Evolutionary conservation across 768 basidiomycete species (phyloP).

Genomic region (Mycena belliarum): DNA sequence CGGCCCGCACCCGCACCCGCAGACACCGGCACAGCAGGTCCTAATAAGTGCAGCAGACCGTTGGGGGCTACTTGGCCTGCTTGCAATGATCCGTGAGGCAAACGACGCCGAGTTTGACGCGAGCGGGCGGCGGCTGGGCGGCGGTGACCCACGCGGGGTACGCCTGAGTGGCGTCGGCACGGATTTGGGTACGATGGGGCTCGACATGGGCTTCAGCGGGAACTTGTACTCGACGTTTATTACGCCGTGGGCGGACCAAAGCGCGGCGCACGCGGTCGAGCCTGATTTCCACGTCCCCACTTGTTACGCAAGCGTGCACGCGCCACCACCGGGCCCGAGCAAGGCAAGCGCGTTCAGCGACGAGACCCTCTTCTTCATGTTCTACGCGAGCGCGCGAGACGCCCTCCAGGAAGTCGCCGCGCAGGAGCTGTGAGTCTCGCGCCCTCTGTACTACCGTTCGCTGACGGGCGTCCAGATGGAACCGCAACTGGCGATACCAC

Average conservation of each 20-base stretch:
- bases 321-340: conserved; percentile 77
- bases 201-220: conserved; percentile 86
- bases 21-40: conserved; percentile 92
- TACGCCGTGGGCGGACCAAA: conserved; percentile 94
- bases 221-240: conserved; percentile 91
- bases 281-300: conserved; percentile 89
- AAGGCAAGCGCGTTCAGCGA: conserved; percentile 89
- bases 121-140: conserved; percentile 1
- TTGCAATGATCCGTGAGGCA: conserved; percentile 85
- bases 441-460: neutral
- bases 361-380: conserved; percentile 97
- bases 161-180: conserved; percentile 81
- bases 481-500: conserved; percentile 96
- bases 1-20: conserved; percentile 36
- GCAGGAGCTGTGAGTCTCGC: conserved; percentile 81
- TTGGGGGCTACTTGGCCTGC: conserved; percentile 87
- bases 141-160: conserved; percentile 11
- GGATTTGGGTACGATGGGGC: conserved; percentile 87
- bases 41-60: conserved; percentile 90
- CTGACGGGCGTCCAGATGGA: conserved; percentile 56
- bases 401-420: conserved; percentile 93
- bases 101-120: conserved; percentile 70
- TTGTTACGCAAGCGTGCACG: conserved; percentile 87
- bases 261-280: conserved; percentile 81
- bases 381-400: conserved; percentile 92